Percentiles rank a stretch among this genome's conserved stretches.
Evolutionary conservation across 208 protist species (phyloP).

Genomic region (Leishmania tropica): DNA sequence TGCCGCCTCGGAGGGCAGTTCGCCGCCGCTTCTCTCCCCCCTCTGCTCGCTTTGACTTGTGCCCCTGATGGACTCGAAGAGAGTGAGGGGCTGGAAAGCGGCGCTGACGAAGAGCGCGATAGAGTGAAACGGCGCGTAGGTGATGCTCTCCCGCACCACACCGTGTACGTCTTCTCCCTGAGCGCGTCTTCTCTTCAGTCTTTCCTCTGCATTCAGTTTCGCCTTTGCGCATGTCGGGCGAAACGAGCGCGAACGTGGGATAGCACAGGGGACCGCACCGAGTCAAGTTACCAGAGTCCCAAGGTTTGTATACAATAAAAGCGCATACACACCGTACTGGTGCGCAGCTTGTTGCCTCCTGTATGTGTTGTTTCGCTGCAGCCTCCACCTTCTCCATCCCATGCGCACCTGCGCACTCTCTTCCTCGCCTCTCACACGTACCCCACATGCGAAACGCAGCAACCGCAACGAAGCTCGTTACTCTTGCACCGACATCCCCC

Average conservation of each 20-base stretch:
- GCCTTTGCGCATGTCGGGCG: neutral
- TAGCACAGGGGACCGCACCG: neutral
- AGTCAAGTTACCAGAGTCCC: neutral
- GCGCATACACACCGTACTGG: neutral
- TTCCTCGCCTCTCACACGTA: neutral
- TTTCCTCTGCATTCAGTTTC: neutral
- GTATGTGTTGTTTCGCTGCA: too few species aligned
- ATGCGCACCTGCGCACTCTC: neutral
- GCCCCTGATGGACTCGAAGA: neutral
- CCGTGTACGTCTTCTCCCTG: neutral
- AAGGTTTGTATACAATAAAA: neutral
- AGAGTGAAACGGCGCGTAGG: neutral
- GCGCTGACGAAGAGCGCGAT: neutral
- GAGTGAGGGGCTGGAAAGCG: neutral
- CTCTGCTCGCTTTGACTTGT: neutral
- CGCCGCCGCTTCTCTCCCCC: neutral
- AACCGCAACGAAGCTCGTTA: neutral
- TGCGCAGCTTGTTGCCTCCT: neutral
- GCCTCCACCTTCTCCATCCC: neutral
- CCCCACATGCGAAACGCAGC: neutral
- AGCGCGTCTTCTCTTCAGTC: neutral
- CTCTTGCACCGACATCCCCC: neutral
- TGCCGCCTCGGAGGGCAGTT: neutral
- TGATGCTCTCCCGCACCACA: neutral
- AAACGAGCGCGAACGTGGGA: neutral